Conservation (phyloP, 2,329 filamentous ascomycete species). For the Pseudogymnoascus sp. region DNA sequence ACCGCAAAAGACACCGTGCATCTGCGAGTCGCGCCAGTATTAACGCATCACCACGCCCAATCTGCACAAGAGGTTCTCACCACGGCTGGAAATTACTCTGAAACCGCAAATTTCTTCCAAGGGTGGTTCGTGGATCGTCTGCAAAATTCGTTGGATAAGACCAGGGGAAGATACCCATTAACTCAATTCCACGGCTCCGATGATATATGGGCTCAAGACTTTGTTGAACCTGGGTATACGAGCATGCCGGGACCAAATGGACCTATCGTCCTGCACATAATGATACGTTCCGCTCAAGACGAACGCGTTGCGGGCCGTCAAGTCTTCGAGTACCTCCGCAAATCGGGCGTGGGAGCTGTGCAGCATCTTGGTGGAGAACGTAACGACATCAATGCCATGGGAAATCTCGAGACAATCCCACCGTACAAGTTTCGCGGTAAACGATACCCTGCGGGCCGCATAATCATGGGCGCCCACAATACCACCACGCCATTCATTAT, state of each 20-base stretch:
- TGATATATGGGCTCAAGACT: slow-evolving; percentile 35
- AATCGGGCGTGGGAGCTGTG: slow-evolving; percentile 27
- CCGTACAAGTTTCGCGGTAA: slow-evolving; percentile 21
- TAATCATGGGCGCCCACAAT: slow-evolving; percentile 20
- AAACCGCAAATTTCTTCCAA: slow-evolving; percentile 8
- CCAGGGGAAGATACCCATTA: not conserved
- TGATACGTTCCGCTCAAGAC: slow-evolving; percentile 7
- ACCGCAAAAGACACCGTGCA: slow-evolving; percentile 25
- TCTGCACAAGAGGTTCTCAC: slow-evolving; percentile 24
- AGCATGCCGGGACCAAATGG: slow-evolving; percentile 34
- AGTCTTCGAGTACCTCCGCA: slow-evolving; percentile 29
- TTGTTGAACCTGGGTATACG: slow-evolving; percentile 33
- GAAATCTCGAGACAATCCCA: slow-evolving; percentile 35
- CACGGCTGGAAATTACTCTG: slow-evolving; percentile 19
- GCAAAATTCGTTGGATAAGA: slow-evolving; percentile 10
- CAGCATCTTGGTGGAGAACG: slow-evolving; percentile 21
- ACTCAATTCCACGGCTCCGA: slow-evolving; percentile 20
- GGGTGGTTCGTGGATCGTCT: not conserved
- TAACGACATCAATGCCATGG: slow-evolving; percentile 23
- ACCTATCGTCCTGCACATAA: slow-evolving; percentile 16
- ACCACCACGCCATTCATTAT: slow-evolving; percentile 20
- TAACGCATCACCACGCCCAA: slow-evolving; percentile 34
- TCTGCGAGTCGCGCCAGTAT: slow-evolving; percentile 32
- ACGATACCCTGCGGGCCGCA: slow-evolving; percentile 22
- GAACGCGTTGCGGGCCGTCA: slow-evolving; percentile 26